Base-by-base conservation (phyloP, 2,329 filamentous ascomycete genomes). In the Exophiala bonariae region DNA sequence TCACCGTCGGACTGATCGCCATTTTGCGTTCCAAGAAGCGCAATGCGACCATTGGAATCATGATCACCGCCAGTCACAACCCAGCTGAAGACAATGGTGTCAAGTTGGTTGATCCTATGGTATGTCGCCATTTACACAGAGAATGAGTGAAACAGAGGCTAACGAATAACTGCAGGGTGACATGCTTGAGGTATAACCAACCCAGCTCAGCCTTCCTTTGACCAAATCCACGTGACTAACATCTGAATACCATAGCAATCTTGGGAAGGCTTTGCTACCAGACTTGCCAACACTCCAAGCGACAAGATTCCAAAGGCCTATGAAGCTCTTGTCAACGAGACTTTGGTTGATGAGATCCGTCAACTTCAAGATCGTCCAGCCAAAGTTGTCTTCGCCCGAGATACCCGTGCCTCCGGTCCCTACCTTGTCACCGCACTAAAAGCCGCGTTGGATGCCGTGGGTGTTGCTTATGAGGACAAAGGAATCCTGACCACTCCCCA, bases 401-500 rank as follows among this genome's bases (percentile, higher is more conserved):
- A 99, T 67, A 99, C 93, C 50, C 85, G 93, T 55, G 89, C 92
- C 43, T 97, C 92, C 6, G 93, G 93, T 42, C 87, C 89, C 59
- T 85, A 82, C 48, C 83, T 99, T 19, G 87, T 91, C 22, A 77
- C 80, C 31, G 87, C 91, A 50, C 80, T 97, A 40, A 80, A 84
- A 49, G 86, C 89, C 63, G 89, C 89, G 14, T 76, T 97, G 55
- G 83, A 85, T 51, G 88, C 88, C 41, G 85, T 86, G 37, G 80
- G 81, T 46, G 82, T 86, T 44, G 82, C 89, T 51, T 85, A 82
- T 64, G 82, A 82, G 63, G 92, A 97, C 75, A 92, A 85, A 74
- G 93, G 92, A 70, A 85, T 91, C 65, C 77, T 96, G 62, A 97
- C 93, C 10, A 99, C 93, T 3, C 93, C 93, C n/a, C 93, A 97